These are phyloP conservation scores for Exophiala mesophila DNA, from an alignment of 2,329 filamentous ascomycete species.

Conservation along the genomic window DNA sequence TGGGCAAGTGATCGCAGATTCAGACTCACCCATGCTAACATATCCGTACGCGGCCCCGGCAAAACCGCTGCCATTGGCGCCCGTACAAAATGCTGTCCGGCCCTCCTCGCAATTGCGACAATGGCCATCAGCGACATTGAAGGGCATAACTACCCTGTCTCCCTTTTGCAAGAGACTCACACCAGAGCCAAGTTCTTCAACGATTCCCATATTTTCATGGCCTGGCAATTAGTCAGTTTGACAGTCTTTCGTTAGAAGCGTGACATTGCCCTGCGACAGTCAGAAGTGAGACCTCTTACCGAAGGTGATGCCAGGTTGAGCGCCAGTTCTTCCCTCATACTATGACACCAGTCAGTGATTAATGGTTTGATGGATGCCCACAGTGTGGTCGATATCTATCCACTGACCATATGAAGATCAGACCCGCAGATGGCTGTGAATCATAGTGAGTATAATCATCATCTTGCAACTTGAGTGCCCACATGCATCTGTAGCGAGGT, in stretches of 20 bases:
- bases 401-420: slow-evolving; percentile 39
- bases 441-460: no score
- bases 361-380: no score
- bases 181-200: slow-evolving; percentile 52
- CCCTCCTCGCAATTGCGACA: slow-evolving; percentile 63
- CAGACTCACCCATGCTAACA: slow-evolving; percentile 55
- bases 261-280: no score
- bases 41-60: slow-evolving; percentile 58
- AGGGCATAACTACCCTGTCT: slow-evolving; percentile 61
- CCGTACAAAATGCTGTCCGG: slow-evolving; percentile 61
- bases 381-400: no score
- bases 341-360: slow-evolving; percentile 41
- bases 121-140: slow-evolving; percentile 60
- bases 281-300: slow-evolving; percentile 36
- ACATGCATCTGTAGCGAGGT: no score
- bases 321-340: slow-evolving; percentile 63
- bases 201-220: slow-evolving; percentile 59
- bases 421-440: slow-evolving; percentile 50
- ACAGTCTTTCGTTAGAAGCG: no score
- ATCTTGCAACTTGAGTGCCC: slow-evolving; percentile 9
- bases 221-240: slow-evolving; percentile 27
- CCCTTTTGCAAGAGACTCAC: slow-evolving; percentile 59
- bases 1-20: slow-evolving; percentile 15
- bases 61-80: slow-evolving; percentile 57
- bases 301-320: slow-evolving; percentile 58